Evolutionary conservation across 345 rosid genomes (phyloP).

Genomic region (Nephelium lappaceum): DNA sequence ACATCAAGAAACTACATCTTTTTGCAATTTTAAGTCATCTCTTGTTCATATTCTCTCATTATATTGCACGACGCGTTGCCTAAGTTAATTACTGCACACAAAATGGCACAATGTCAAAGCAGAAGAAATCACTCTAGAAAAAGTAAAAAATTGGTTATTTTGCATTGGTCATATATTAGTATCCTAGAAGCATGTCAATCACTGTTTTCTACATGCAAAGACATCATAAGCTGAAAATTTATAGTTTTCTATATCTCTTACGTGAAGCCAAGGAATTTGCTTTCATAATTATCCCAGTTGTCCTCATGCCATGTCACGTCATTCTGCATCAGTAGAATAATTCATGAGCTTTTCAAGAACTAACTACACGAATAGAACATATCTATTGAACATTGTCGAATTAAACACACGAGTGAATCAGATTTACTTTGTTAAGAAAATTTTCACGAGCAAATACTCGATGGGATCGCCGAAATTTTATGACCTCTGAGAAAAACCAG

Average conservation of each 20-base stretch:
- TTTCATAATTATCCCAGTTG: slow-evolving; percentile 79
- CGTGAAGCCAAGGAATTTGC: slow-evolving; percentile 98
- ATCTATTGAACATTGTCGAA: background rate
- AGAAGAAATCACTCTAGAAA: background rate
- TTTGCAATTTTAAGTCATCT: background rate
- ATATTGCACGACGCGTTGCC: background rate
- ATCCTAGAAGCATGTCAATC: background rate
- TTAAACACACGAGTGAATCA: slow-evolving; percentile 4
- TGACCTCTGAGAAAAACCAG: slow-evolving; percentile 81
- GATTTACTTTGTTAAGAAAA: slow-evolving; percentile 66
- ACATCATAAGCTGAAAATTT: background rate
- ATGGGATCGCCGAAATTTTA: slow-evolving; percentile 60
- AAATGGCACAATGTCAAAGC: background rate
- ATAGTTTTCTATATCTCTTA: slow-evolving; percentile 30
- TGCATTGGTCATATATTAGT: background rate
- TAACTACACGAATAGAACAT: background rate
- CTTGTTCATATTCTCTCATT: background rate
- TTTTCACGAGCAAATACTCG: slow-evolving; percentile 52
- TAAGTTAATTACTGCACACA: background rate
- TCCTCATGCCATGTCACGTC: slow-evolving; percentile 97
- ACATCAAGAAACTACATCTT: background rate
- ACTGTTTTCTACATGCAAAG: background rate
- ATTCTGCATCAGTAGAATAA: slow-evolving; percentile 37
- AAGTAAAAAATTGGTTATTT: background rate
- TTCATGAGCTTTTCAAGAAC: slow-evolving; percentile 19